Evolutionary conservation across 352 stramenopile species (phyloP).

Genomic region (Thalassiosira oceanica): DNA sequence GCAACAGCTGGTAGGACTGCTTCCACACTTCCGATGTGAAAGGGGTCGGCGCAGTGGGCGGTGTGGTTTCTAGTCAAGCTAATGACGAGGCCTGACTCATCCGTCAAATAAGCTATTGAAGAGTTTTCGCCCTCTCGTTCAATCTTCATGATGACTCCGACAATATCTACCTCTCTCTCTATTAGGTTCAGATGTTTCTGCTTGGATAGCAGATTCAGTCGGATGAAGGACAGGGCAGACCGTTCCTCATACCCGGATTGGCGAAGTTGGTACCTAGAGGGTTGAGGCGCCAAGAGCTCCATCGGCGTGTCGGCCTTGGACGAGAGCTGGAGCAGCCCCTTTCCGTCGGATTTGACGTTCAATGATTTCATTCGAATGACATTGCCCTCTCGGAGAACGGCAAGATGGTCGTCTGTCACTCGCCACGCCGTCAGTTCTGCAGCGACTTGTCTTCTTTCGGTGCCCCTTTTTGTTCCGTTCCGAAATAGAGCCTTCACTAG

Average conservation of each 20-base stretch:
- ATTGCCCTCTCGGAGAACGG: constrained; percentile 55
- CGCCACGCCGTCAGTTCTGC: constrained; percentile 65
- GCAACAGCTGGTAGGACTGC: constrained; percentile 24
- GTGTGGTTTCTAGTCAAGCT: constrained; percentile 33
- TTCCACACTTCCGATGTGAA: constrained; percentile 29
- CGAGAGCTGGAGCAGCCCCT: constrained; percentile 59
- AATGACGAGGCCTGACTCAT: constrained; percentile 40
- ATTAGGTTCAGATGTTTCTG: constrained; percentile 11
- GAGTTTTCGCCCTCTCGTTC: constrained; percentile 11
- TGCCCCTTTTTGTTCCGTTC: background rate
- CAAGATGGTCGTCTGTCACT: constrained; percentile 63
- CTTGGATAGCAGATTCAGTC: constrained; percentile 50
- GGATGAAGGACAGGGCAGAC: constrained; percentile 37
- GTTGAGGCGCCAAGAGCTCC: constrained; percentile 16
- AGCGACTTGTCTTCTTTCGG: background rate
- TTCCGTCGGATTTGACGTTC: constrained; percentile 33
- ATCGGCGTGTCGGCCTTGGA: constrained; percentile 54
- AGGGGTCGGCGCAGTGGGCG: constrained; percentile 28
- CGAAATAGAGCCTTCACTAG: constrained; percentile 51
- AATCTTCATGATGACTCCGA: constrained; percentile 50
- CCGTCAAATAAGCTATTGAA: constrained; percentile 27
- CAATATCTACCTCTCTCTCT: constrained; percentile 49
- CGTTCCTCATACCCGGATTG: constrained; percentile 36
- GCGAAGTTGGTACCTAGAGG: constrained; percentile 25
- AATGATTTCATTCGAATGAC: constrained; percentile 60